Conservation (phyloP, 768 basidiomycete species). For the Fomitopsis serialis region DNA sequence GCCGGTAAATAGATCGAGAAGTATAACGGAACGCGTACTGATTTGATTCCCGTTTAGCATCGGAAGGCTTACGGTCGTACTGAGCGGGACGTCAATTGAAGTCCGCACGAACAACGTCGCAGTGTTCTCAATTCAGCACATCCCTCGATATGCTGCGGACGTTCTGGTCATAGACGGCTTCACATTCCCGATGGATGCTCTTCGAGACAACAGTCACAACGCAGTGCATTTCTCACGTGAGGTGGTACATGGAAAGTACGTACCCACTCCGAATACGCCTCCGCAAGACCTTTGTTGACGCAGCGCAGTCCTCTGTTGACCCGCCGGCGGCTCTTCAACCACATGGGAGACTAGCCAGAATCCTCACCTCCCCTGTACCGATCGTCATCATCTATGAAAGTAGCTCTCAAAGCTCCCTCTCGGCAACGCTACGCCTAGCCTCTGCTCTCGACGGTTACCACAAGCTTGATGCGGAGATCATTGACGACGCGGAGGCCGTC, state of each 20-base stretch:
- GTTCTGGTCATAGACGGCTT: constrained; percentile 6
- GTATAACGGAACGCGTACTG: background rate
- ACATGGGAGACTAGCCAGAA: constrained; percentile 58
- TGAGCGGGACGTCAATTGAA: background rate
- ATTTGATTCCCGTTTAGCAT: constrained; percentile 27
- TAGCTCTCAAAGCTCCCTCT: constrained; percentile 31
- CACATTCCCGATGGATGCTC: constrained; percentile 1
- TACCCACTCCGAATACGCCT: background rate
- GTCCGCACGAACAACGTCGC: constrained; percentile 23
- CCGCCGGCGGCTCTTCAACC: constrained; percentile 12
- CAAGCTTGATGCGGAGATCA: constrained; percentile 60
- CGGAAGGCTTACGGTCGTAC: constrained; percentile 30
- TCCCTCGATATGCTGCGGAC: background rate
- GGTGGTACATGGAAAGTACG: constrained; percentile 8
- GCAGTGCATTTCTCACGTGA: background rate
- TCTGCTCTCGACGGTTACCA: constrained; percentile 67
- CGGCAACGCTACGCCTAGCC: constrained; percentile 59
- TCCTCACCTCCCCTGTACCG: constrained; percentile 50
- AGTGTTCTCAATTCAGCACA: constrained; percentile 14
- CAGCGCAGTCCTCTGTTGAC: background rate
- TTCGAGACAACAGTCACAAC: background rate
- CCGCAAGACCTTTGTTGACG: no score
- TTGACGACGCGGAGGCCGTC: constrained; percentile 36
- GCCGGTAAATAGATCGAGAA: constrained; percentile 42
- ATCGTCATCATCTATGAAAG: constrained; percentile 44